These are phyloP conservation scores for Eucalyptus rudis DNA, from an alignment of 345 rosid genomes.

Conservation along the genomic window DNA sequence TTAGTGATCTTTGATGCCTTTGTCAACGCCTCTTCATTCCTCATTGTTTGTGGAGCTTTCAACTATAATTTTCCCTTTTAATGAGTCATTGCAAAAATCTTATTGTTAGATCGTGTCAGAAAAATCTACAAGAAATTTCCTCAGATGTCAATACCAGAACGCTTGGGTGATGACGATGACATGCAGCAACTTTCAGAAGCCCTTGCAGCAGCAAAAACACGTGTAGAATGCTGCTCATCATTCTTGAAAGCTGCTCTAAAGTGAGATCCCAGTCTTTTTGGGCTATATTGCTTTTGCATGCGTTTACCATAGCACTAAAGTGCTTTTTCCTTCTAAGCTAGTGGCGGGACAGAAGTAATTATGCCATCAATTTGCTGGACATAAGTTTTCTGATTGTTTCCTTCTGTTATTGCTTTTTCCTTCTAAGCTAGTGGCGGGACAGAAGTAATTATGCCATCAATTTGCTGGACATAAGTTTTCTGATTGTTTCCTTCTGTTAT, in stretches of 20 bases:
- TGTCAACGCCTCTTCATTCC: not conserved
- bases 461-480: too few relatives aligned
- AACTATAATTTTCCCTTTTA: not conserved
- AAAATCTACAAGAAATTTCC: conserved; percentile 75
- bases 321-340: not conserved
- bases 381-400: not conserved
- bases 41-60: not conserved
- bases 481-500: not conserved
- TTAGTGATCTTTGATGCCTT: not conserved
- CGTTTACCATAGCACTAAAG: not conserved
- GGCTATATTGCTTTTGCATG: not conserved
- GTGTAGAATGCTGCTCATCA: conserved; percentile 70
- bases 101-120: conserved; percentile 60
- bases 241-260: conserved; percentile 82
- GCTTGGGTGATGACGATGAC: conserved; percentile 60
- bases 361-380: not conserved
- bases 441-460: too few relatives aligned
- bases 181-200: conserved; percentile 71
- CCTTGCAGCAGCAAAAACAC: conserved; percentile 77
- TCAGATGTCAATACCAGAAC: conserved; percentile 58
- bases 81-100: conserved; percentile 6
- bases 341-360: not conserved
- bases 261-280: conserved; percentile 19
- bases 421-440: too few relatives aligned
- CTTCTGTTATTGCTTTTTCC: too few relatives aligned